Conservation (phyloP, 768 basidiomycete genomes). For the Boletus pseudopeckii region DNA sequence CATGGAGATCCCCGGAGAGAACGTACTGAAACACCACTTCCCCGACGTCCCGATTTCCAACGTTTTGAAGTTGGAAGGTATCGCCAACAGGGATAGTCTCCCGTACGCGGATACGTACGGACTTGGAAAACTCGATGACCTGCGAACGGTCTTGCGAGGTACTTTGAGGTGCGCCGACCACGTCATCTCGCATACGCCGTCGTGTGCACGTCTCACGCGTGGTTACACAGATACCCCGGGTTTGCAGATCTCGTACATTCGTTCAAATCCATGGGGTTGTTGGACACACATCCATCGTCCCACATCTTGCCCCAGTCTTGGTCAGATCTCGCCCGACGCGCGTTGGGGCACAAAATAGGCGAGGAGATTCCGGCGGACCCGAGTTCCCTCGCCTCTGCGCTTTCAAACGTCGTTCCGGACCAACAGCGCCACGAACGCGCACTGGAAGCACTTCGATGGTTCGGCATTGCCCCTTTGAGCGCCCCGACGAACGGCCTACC, state of each 20-base stretch:
- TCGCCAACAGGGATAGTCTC: conserved; percentile 83
- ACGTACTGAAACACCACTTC: conserved; percentile 58
- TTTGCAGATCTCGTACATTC: conserved; percentile 72
- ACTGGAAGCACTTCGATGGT: conserved; percentile 45
- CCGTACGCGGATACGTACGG: conserved; percentile 66
- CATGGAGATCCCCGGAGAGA: conserved; percentile 46
- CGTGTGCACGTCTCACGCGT: not conserved
- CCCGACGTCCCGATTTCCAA: conserved; percentile 61
- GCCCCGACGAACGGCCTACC: conserved; percentile 30
- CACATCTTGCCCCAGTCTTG: conserved; percentile 21
- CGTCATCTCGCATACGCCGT: not conserved
- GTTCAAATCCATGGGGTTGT: conserved; percentile 67
- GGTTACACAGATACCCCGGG: conserved; percentile 67
- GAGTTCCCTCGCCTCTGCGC: conserved; percentile 34
- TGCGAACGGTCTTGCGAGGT: conserved; percentile 75
- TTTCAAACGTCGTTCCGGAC: conserved; percentile 21
- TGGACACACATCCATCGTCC: conserved; percentile 38
- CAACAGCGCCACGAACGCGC: conserved; percentile 26
- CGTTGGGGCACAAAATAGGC: conserved; percentile 30
- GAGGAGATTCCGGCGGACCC: conserved; percentile 28
- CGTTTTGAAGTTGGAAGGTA: conserved; percentile 69
- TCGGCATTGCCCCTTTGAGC: conserved; percentile 10
- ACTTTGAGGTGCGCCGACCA: conserved; percentile 61
- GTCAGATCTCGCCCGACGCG: conserved; percentile 38
- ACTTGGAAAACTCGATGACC: conserved; percentile 38